Conservation (phyloP, 2,329 filamentous ascomycete species). For the Onygena corvina region DNA sequence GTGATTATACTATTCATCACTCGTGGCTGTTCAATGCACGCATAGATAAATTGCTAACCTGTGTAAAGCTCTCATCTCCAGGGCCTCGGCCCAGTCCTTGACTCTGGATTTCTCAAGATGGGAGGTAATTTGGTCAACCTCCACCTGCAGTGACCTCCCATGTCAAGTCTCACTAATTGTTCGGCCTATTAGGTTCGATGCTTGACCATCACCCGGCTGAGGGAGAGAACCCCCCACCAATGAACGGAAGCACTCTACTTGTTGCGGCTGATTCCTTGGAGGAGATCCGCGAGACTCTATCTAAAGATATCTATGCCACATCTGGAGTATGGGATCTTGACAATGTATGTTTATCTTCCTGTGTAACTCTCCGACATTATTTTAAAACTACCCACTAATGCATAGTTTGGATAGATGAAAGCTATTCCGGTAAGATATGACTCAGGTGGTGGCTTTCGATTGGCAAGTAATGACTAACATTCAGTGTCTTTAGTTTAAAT, state of each 20-base stretch:
- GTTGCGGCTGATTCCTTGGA: constrained; percentile 54
- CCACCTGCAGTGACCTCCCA: not conserved
- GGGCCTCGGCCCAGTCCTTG: constrained; percentile 41
- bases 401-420: not conserved
- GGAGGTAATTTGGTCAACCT: constrained; percentile 42
- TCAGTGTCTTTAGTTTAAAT: not conserved
- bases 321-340: constrained; percentile 70
- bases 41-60: not conserved
- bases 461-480: not conserved
- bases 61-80: constrained; percentile 43
- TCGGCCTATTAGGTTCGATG: constrained; percentile 45
- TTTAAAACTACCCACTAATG: not conserved
- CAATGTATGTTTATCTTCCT: constrained; percentile 37
- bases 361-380: not conserved
- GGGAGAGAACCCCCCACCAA: constrained; percentile 46
- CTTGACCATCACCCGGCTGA: constrained; percentile 55
- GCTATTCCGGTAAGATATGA: constrained; percentile 1
- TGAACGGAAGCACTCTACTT: constrained; percentile 63
- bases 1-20: constrained; percentile 1
- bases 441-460: not conserved
- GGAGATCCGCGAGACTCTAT: constrained; percentile 54
- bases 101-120: constrained; percentile 49
- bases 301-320: constrained; percentile 59
- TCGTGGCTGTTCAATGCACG: no score
- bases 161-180: not conserved